A percentile compares a stretch with the other conserved stretches of the same genome.
These are phyloP conservation scores for Leucocoprinus birnbaumii DNA, from an alignment of 768 basidiomycete genomes.

Conservation along the genomic window DNA sequence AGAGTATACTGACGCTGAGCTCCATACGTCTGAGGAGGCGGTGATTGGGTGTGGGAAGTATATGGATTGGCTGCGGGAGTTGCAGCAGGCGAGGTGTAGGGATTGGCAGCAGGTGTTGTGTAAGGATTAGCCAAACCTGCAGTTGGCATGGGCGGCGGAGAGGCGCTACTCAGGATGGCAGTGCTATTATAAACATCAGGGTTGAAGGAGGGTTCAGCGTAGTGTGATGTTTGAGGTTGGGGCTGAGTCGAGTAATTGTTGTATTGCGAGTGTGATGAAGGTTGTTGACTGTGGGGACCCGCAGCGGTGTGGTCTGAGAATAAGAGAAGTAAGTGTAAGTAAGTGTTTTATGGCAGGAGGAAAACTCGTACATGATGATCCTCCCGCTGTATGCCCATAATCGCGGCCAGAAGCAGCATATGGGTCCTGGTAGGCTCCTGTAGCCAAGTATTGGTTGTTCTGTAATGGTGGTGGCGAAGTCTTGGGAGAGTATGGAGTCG, in stretches of 20 bases:
- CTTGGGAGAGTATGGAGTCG: constrained; percentile 8
- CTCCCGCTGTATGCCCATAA: constrained; percentile 55
- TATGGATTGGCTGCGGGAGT: constrained; percentile 24
- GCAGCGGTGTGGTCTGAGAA: constrained; percentile 52
- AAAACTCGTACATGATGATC: constrained; percentile 50
- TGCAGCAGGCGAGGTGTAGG: constrained; percentile 9
- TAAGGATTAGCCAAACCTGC: constrained; percentile 12
- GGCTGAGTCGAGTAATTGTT: constrained; percentile 21
- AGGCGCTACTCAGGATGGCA: constrained; percentile 10
- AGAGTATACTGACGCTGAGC: constrained; percentile 53
- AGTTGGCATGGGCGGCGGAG: constrained; percentile 14
- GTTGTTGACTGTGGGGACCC: constrained; percentile 48
- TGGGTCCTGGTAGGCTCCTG: constrained; percentile 32
- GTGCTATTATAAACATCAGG: constrained; percentile 38
- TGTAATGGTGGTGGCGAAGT: constrained; percentile 5
- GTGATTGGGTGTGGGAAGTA: constrained; percentile 20
- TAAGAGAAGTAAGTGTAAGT: constrained; percentile 8
- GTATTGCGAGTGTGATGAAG: constrained; percentile 44
- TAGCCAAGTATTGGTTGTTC: constrained; percentile 30
- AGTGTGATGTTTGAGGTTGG: constrained; percentile 24
- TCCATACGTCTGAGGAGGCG: constrained; percentile 19
- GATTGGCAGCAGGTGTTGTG: background rate
- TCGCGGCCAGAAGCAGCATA: constrained; percentile 27
- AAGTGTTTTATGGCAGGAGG: background rate
- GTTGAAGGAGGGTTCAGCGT: constrained; percentile 23